Evolutionary conservation across 148 eudicot genomes (phyloP).

Genomic region (Linanthus parryae): DNA sequence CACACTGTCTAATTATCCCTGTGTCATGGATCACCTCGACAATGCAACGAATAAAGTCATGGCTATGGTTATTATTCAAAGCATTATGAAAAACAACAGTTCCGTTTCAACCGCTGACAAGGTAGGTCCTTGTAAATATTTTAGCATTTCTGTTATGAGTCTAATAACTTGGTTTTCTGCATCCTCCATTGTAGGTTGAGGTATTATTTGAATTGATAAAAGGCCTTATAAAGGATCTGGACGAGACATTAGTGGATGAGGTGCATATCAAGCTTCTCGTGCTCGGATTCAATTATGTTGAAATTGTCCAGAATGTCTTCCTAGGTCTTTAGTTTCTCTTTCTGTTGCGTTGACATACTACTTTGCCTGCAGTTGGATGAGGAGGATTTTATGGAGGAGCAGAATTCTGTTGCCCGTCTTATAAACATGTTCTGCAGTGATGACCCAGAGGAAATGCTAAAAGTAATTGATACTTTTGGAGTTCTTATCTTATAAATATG

Average conservation of each 20-base stretch:
- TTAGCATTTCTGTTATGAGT: background rate
- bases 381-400: conserved; percentile 96
- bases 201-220: conserved; percentile 87
- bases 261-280: conserved; percentile 21
- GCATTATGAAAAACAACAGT: conserved; percentile 72
- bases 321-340: background rate
- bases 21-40: conserved; percentile 97
- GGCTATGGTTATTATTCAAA: conserved; percentile 97
- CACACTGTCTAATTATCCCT: conserved; percentile 94
- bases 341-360: conserved; percentile 7
- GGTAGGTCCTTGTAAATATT: conserved; percentile 36
- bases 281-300: background rate
- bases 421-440: conserved; percentile 87
- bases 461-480: conserved; percentile 40
- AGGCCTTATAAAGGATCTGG: conserved; percentile 82
- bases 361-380: conserved; percentile 61
- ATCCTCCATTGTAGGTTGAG: conserved; percentile 60
- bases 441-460: conserved; percentile 90
- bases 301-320: background rate
- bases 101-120: conserved; percentile 84
- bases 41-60: conserved; percentile 85
- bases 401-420: conserved; percentile 94
- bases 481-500: background rate
- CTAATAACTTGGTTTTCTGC: background rate
- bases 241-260: conserved; percentile 60